phyloP scores from a whole-genome alignment of 345 rosid genomes.

The Eucalyptus marginata region DNA sequence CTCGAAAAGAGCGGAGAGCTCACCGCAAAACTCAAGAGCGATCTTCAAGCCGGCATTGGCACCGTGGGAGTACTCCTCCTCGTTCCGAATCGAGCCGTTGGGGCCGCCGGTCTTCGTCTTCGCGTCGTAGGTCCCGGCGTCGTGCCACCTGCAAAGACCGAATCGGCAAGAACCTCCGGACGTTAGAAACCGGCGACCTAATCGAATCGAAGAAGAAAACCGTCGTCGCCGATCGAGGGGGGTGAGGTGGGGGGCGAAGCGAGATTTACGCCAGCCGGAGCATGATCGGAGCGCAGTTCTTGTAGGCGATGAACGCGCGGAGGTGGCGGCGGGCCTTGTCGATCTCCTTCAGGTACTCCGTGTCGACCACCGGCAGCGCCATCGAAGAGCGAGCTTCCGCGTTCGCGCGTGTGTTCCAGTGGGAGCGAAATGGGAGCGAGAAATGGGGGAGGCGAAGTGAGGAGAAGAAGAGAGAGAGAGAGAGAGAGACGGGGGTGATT shows the following conservation, averaged over 20 bases:
- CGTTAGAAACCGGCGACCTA: not conserved
- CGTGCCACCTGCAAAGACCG: slow-evolving; percentile 71
- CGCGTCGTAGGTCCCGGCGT: slow-evolving; percentile 86
- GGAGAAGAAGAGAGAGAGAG: not conserved
- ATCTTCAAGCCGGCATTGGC: slow-evolving; percentile 71
- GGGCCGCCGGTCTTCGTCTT: slow-evolving; percentile 81
- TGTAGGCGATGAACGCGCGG: slow-evolving; percentile 73
- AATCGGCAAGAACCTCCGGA: not conserved
- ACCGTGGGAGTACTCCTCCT: slow-evolving; percentile 70
- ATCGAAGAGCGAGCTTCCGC: slow-evolving; percentile 13
- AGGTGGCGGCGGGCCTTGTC: slow-evolving; percentile 90
- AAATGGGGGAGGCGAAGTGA: not conserved
- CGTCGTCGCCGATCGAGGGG: not conserved
- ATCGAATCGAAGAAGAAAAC: not conserved
- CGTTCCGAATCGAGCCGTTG: slow-evolving; percentile 83
- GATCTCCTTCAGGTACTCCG: slow-evolving; percentile 75
- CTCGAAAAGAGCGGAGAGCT: not conserved
- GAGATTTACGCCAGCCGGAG: slow-evolving; percentile 74
- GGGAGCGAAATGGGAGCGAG: not conserved
- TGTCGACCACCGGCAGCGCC: slow-evolving; percentile 70
- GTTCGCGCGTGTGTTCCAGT: not conserved
- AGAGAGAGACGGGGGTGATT: not conserved
- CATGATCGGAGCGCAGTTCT: slow-evolving; percentile 95
- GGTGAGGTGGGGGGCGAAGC: not conserved
- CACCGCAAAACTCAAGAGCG: slow-evolving; percentile 79